A percentile compares a stretch with the other conserved stretches of the same genome.
Evolutionary conservation across 2,329 filamentous ascomycete genomes (phyloP).

Genomic region (Ceratocystis harringtonii): DNA sequence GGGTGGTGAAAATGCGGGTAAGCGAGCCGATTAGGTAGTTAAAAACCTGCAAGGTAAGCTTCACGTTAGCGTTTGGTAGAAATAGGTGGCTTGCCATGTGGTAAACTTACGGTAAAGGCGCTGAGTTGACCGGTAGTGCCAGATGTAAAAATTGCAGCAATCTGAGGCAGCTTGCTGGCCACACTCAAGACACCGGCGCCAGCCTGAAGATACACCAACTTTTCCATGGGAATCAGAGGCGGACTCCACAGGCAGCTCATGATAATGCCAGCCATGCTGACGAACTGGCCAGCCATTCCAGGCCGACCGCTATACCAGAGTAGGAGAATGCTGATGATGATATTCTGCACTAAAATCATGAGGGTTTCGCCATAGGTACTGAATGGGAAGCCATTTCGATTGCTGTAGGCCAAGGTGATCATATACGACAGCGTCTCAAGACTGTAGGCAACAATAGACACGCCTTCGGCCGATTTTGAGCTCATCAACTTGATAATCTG

Average conservation of each 20-base stretch:
- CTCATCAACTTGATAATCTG: constrained; percentile 85
- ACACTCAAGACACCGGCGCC: constrained; percentile 71
- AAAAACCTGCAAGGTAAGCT: constrained; percentile 56
- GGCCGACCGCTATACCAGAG: constrained; percentile 63
- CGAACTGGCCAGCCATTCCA: constrained; percentile 56
- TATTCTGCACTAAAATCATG: constrained; percentile 81
- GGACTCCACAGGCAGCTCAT: constrained; percentile 51
- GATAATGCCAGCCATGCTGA: constrained; percentile 39
- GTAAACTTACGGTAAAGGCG: constrained; percentile 68
- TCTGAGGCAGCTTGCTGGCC: constrained; percentile 88
- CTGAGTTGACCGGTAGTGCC: constrained; percentile 90
- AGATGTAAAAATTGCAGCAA: constrained; percentile 67
- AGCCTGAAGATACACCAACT: constrained; percentile 63
- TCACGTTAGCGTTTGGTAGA: background rate
- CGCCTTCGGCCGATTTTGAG: constrained; percentile 65
- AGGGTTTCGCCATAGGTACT: constrained; percentile 94
- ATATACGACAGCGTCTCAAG: constrained; percentile 82
- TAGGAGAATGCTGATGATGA: constrained; percentile 75
- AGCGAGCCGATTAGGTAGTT: constrained; percentile 92
- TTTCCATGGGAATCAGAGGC: constrained; percentile 52
- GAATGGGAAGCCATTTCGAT: constrained; percentile 83
- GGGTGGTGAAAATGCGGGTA: constrained; percentile 89
- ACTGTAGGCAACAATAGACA: constrained; percentile 80
- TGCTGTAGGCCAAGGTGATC: constrained; percentile 83
- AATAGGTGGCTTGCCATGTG: background rate